Evolutionary conservation across 495 filamentous ascomycete genomes (phyloP), one percentile per base, ranked within the genome.

Genomic region (Staphylotrichum longicolle): DNA sequence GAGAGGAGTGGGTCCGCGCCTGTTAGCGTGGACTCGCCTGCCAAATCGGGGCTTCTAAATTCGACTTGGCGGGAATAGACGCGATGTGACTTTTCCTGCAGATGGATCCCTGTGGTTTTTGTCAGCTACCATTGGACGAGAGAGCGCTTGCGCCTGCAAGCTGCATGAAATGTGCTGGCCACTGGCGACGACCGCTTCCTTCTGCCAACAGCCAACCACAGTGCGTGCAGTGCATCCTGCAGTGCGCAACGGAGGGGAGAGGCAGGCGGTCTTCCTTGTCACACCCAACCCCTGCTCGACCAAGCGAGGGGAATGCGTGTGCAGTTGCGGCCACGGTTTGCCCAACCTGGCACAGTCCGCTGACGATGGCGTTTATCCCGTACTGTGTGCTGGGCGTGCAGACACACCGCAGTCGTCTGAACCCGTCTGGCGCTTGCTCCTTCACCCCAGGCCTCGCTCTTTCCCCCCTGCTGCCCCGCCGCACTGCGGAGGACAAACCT

Each of bases 61-160:
- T 45, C 5, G 58, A 48, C 37, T 51, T 47, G 55, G 56, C 30
- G 39, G 44, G 54, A 70, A 65, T 72, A 73, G 71, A 66, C 71
- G 72, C 72, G 71, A 65, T 71, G 71, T 72, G 71, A 75, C 63
- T 66, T 52, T 57, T 52, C 14, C 50, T 63, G 66, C 67, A 68
- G 62, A 64, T 62, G 63, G 62, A 47, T 62, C 52, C 27, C 7
- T 9, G 52, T 53, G 63, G 58, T 47, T 60, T 45, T n/a, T 9
- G 10, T 15, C 54, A 41, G 57, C 61, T 34, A 4, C 34, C 5
- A 70, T 70, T 71, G 65, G 68, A 9, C 49, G 20, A 33, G 30
- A 54, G 62, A 66, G 72, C 72, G 72, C 72, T 68, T 72, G 69
- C 69, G 72, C 71, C 67, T 69, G 68, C 66, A 61, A 41, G 44